These are phyloP conservation scores for Calonectria pseudoreteaudii DNA, from an alignment of 2,329 filamentous ascomycete genomes.

Conservation along the genomic window DNA sequence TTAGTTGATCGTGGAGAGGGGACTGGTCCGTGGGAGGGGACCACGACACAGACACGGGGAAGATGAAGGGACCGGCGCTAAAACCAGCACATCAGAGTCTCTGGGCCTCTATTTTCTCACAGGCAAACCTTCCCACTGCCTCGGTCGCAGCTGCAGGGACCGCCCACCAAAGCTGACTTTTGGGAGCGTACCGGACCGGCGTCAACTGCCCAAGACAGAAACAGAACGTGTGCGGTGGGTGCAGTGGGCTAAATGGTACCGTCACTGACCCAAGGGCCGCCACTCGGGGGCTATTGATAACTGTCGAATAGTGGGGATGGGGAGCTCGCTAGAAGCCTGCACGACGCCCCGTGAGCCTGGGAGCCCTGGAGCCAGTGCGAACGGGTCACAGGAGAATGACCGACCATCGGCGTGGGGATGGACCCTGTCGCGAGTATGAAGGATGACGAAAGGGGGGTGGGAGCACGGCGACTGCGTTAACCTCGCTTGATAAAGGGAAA, in stretches of 20 bases:
- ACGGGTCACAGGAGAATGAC: conserved; percentile 5
- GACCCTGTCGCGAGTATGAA: conserved; percentile 4
- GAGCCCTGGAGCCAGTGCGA: conserved; percentile 8
- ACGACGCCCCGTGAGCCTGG: conserved; percentile 18
- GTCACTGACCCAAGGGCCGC: background rate
- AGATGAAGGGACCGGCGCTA: background rate
- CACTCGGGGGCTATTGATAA: conserved; percentile 7
- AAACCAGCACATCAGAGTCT: background rate
- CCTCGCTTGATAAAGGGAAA: background rate
- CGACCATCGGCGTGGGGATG: conserved; percentile 8
- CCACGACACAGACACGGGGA: conserved; percentile 10
- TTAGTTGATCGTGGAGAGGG: conserved; percentile 39
- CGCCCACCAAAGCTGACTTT: conserved; percentile 25
- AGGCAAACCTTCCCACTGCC: conserved; percentile 6
- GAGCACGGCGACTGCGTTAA: background rate
- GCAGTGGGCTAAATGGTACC: conserved; percentile 7
- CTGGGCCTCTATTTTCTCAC: background rate
- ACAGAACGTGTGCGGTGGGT: conserved; percentile 1
- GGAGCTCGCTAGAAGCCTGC: conserved; percentile 35
- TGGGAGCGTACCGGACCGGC: conserved; percentile 38
- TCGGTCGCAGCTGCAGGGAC: conserved; percentile 41
- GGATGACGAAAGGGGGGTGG: conserved; percentile 9
- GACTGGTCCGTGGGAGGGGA: background rate
- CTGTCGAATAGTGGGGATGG: conserved; percentile 34
- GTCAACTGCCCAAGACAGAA: conserved; percentile 22